Evolutionary conservation across 129 eudicot genomes (phyloP).

Genomic region (Helichrysum umbraculigerum): DNA sequence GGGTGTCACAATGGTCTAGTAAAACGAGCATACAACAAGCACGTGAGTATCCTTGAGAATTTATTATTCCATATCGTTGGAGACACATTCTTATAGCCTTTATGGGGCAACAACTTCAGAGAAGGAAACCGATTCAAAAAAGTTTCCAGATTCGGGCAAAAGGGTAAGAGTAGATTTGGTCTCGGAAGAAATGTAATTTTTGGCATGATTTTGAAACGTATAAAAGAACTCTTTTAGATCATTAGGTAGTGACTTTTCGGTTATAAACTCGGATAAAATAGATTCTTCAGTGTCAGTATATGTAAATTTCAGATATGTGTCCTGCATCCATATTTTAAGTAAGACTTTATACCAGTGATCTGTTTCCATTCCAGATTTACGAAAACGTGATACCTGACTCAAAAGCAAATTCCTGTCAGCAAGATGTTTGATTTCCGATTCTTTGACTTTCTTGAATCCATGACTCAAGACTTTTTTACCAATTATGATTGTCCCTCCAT

Average conservation of each 20-base stretch:
- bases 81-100: conserved; percentile 64
- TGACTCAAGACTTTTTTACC: conserved; percentile 89
- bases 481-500: conserved; percentile 59
- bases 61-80: conserved; percentile 64
- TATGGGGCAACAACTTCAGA: conserved; percentile 61
- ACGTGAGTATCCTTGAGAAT: conserved; percentile 55
- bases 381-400: conserved; percentile 59
- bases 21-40: conserved; percentile 57
- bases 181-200: conserved; percentile 68
- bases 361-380: conserved; percentile 91
- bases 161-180: conserved; percentile 60
- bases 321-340: conserved; percentile 85
- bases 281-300: conserved; percentile 45
- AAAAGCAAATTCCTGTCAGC: conserved; percentile 55
- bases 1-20: conserved; percentile 52
- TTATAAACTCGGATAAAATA: conserved; percentile 60
- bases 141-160: conserved; percentile 37
- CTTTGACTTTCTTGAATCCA: conserved; percentile 90
- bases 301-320: conserved; percentile 39
- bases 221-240: conserved; percentile 70
- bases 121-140: conserved; percentile 29
- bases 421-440: conserved; percentile 84
- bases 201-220: conserved; percentile 65
- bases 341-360: conserved; percentile 91
- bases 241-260: conserved; percentile 81